A percentile compares a stretch with the other conserved stretches of the same genome.
These are phyloP conservation scores for Penicillium sumatraense DNA, from an alignment of 2,329 filamentous ascomycete species.

Conservation along the genomic window DNA sequence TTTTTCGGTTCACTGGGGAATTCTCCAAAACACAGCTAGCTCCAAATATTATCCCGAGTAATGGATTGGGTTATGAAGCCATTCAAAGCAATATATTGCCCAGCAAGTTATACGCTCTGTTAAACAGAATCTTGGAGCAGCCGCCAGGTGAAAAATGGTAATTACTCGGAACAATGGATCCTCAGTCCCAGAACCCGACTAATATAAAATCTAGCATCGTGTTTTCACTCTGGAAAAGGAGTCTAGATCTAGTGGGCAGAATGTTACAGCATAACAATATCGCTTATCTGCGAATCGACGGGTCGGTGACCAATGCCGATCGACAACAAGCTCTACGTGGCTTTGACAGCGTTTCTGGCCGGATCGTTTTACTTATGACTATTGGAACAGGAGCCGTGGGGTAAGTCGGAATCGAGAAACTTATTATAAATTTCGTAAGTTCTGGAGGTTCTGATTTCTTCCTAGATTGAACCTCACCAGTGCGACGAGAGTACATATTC, in stretches of 20 bases:
- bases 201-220: too few species aligned
- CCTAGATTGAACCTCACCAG: neutral
- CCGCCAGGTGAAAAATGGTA: too few species aligned
- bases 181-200: too few species aligned
- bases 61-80: too few species aligned
- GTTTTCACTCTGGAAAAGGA: too few species aligned
- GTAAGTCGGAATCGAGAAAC: neutral
- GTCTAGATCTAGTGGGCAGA: neutral
- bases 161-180: too few species aligned
- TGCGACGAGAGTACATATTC: constrained; percentile 4
- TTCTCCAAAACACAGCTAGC: too few species aligned
- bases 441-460: neutral
- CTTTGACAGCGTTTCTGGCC: neutral
- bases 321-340: neutral
- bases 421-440: neutral
- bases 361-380: neutral
- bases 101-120: too few species aligned
- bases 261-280: neutral
- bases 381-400: constrained; percentile 3
- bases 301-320: neutral
- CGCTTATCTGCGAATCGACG: neutral
- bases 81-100: too few species aligned
- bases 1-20: too few species aligned
- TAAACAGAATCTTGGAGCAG: too few species aligned
- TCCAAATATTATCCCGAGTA: too few species aligned